These are phyloP conservation scores for Entomortierella chlamydospora DNA, from an alignment of 192 early-diverging fungal genomes.

Conservation along the genomic window DNA sequence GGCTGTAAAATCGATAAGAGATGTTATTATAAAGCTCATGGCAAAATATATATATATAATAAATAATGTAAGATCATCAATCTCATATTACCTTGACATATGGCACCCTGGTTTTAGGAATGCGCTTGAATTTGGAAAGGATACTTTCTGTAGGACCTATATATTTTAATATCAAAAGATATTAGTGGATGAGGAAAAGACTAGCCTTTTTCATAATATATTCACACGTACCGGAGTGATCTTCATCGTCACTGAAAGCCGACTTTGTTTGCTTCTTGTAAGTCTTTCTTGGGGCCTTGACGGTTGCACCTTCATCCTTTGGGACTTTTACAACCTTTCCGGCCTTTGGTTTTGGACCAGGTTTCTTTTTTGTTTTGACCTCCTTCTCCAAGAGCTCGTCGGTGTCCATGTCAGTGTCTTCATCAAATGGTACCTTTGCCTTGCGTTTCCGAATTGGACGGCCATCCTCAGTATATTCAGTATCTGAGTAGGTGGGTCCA, in stretches of 20 bases:
- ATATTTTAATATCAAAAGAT: no score
- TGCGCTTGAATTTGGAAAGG: constrained; percentile 36
- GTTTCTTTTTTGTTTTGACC: constrained; percentile 46
- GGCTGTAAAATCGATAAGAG: constrained; percentile 20
- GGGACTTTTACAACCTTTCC: neutral
- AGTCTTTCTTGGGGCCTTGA: constrained; percentile 31
- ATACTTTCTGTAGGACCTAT: constrained; percentile 7
- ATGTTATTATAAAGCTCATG: neutral
- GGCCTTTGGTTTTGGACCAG: constrained; percentile 18
- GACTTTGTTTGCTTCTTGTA: constrained; percentile 20
- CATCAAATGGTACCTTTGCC: constrained; percentile 41
- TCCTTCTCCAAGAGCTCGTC: constrained; percentile 49
- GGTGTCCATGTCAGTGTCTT: constrained; percentile 52
- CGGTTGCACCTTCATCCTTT: constrained; percentile 9
- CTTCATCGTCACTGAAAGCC: constrained; percentile 51
- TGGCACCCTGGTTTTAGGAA: constrained; percentile 23
- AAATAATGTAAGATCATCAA: no score
- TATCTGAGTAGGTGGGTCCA: constrained; percentile 18
- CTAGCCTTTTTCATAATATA: no score
- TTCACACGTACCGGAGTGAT: no score
- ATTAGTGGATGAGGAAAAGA: no score
- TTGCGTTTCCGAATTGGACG: constrained; percentile 47
- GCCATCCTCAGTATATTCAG: constrained; percentile 28
- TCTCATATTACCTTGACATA: constrained; percentile 37
- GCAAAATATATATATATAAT: no score